Conservation (phyloP, 352 stramenopile species). For the Phytophthora rubi region DNA sequence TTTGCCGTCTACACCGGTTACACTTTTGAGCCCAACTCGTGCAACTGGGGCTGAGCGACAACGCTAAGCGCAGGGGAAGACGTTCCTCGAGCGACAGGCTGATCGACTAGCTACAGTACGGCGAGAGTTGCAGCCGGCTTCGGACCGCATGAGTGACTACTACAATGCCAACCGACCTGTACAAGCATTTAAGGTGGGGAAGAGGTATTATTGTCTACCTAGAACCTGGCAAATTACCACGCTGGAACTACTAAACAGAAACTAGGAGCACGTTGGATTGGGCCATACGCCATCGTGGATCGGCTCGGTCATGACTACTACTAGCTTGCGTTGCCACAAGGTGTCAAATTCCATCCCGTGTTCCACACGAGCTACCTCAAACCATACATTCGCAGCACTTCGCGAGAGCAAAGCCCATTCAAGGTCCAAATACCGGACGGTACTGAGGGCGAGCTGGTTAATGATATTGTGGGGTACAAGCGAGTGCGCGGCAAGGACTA, state of each 20-base stretch:
- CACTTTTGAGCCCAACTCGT: not conserved
- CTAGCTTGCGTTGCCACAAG: conserved; percentile 1
- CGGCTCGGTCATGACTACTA: conserved; percentile 12
- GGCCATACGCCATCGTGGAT: not conserved
- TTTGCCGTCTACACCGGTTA: conserved; percentile 12
- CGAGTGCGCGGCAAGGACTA: too few relatives aligned
- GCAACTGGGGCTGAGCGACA: not conserved
- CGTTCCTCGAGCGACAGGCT: conserved; percentile 10
- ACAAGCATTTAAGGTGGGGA: conserved; percentile 14
- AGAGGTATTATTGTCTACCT: conserved; percentile 12
- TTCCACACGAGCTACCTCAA: too few relatives aligned
- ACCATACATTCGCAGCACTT: too few relatives aligned
- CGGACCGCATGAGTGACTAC: conserved; percentile 12
- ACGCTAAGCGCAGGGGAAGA: conserved; percentile 7
- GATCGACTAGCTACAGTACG: conserved; percentile 3
- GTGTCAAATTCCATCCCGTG: not conserved
- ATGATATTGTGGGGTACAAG: too few relatives aligned
- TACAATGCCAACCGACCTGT: conserved; percentile 22
- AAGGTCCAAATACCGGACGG: too few relatives aligned
- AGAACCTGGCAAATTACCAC: conserved; percentile 16
- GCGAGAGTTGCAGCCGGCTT: conserved; percentile 6
- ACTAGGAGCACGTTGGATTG: conserved; percentile 17
- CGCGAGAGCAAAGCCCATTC: too few relatives aligned
- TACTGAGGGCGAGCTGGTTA: too few relatives aligned
- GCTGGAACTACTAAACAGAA: conserved; percentile 18